Conservation (phyloP, 1,284 basidiomycete species). For the Cryptococcus neoformans region DNA sequence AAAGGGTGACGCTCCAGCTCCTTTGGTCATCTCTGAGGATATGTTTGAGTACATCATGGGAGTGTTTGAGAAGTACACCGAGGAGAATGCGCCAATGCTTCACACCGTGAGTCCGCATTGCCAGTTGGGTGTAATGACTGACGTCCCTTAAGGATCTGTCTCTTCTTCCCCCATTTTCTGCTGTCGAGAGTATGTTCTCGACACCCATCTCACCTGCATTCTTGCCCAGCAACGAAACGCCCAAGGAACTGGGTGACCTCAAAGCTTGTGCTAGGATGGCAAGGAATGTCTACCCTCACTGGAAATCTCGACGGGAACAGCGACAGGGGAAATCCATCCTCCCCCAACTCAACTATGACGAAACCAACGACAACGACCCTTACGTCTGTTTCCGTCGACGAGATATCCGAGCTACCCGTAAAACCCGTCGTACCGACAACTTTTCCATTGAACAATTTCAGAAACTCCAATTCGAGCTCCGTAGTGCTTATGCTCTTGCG, state of each 20-base stretch:
- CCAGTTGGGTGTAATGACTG: neutral
- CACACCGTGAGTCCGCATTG: conserved; percentile 63
- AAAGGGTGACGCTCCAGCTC: conserved; percentile 52
- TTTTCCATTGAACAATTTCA: conserved; percentile 83
- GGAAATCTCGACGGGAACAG: conserved; percentile 71
- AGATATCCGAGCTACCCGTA: conserved; percentile 90
- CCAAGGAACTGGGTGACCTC: conserved; percentile 61
- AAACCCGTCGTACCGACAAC: conserved; percentile 87
- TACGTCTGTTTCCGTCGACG: conserved; percentile 98
- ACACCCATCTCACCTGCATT: conserved; percentile 57
- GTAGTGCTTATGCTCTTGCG: conserved; percentile 69
- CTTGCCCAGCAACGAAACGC: conserved; percentile 63
- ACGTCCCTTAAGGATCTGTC: conserved; percentile 50
- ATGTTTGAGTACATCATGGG: conserved; percentile 96
- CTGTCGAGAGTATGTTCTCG: conserved; percentile 71
- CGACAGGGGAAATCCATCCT: conserved; percentile 75
- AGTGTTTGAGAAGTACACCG: conserved; percentile 85
- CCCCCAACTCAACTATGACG: conserved; percentile 71
- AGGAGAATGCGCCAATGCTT: conserved; percentile 83
- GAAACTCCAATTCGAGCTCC: conserved; percentile 73
- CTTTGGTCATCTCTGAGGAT: conserved; percentile 71
- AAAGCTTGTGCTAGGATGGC: conserved; percentile 61
- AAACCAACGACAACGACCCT: conserved; percentile 90
- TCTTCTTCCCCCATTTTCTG: conserved; percentile 67
- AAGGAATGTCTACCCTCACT: conserved; percentile 70